Conservation (phyloP, 805 yeast genomes). For the Hanseniaspora lindneri region DNA sequence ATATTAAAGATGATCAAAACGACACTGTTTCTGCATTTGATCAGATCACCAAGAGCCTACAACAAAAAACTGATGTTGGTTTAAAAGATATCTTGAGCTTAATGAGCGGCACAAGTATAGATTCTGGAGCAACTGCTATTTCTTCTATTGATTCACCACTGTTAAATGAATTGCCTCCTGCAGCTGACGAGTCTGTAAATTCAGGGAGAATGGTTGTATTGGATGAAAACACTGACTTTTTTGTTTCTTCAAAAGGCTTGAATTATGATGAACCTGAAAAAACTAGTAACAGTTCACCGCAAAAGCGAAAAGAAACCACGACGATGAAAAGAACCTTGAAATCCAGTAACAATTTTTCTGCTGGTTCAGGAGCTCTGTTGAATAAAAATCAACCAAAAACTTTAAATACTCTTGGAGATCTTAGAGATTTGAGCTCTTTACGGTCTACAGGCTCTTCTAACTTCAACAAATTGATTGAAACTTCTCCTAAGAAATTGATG, state of each 20-base stretch:
- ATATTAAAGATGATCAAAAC: neutral
- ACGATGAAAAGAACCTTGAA: conserved; percentile 8
- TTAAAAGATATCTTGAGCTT: neutral
- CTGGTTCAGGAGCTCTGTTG: neutral
- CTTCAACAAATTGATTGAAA: conserved; percentile 13
- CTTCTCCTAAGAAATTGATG: conserved; percentile 12
- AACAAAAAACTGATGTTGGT: neutral
- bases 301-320: neutral
- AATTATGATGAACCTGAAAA: neutral
- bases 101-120: neutral
- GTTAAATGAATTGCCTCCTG: too few species aligned
- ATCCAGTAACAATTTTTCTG: neutral
- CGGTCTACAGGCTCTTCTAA: conserved; percentile 5
- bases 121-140: neutral
- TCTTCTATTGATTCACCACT: too few species aligned
- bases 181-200: too few species aligned
- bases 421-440: conserved; percentile 5
- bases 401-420: conserved; percentile 1
- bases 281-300: too few species aligned
- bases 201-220: conserved; percentile 10
- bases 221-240: conserved; percentile 6
- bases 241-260: neutral
- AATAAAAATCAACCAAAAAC: neutral
- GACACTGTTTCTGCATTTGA: neutral
- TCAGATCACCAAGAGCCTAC: neutral